phyloP scores from a whole-genome alignment of 1,284 basidiomycete genomes.

The Kwoniella shivajii region DNA sequence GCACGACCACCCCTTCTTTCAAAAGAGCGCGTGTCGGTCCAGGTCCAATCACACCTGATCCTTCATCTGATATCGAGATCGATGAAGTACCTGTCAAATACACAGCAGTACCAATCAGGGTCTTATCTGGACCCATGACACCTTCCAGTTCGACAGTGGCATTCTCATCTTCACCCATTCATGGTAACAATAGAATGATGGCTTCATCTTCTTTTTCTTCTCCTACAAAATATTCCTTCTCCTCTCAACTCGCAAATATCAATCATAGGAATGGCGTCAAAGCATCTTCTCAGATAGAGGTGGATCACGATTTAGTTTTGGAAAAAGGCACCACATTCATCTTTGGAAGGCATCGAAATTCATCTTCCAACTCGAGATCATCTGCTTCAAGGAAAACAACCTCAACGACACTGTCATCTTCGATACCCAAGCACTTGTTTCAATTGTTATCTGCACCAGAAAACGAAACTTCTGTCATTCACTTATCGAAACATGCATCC shows the following conservation, averaged over 20 bases:
- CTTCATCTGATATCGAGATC: conserved; percentile 19
- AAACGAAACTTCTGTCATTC: conserved; percentile 27
- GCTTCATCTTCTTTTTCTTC: conserved; percentile 26
- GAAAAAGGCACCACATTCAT: conserved; percentile 31
- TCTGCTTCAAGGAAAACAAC: conserved; percentile 3
- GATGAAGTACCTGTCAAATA: neutral
- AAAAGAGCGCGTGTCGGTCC: conserved; percentile 7
- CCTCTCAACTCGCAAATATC: neutral
- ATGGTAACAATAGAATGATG: conserved; percentile 22
- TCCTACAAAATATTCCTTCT: conserved; percentile 7
- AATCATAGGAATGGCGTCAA: too few species aligned
- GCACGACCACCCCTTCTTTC: neutral
- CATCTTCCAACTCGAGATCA: neutral
- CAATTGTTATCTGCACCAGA: conserved; percentile 17
- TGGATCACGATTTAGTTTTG: conserved; percentile 20
- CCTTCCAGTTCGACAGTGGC: conserved; percentile 49
- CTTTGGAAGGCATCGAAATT: conserved; percentile 42
- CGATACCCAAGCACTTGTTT: conserved; percentile 15
- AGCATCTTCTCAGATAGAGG: neutral
- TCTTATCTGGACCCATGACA: conserved; percentile 27
- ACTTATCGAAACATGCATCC: conserved; percentile 42
- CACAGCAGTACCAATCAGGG: conserved; percentile 11
- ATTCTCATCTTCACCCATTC: conserved; percentile 42
- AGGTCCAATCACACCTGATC: conserved; percentile 25
- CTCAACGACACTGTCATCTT: conserved; percentile 7